Evolutionary conservation across 257 asterid genomes (phyloP).

Genomic region (Craterostigma plantagineum): DNA sequence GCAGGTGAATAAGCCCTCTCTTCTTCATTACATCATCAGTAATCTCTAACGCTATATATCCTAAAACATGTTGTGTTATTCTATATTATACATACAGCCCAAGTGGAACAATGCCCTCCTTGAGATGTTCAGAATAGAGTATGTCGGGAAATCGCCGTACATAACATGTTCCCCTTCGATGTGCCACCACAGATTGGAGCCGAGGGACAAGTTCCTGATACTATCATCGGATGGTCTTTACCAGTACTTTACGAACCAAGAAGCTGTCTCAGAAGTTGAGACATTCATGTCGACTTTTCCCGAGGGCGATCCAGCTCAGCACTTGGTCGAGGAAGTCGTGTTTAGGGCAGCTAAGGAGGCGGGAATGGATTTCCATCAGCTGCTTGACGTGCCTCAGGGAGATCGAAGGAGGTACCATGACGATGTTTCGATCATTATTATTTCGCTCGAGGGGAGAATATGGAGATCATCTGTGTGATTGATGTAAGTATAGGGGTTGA

Average conservation of each 20-base stretch:
- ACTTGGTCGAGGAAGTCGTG: constrained; percentile 79
- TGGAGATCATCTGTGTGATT: constrained; percentile 68
- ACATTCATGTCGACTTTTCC: constrained; percentile 64
- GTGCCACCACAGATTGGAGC: constrained; percentile 58
- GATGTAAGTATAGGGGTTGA: not conserved
- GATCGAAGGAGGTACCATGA: constrained; percentile 78
- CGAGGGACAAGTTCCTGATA: constrained; percentile 66
- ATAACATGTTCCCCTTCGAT: constrained; percentile 60
- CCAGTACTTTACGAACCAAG: constrained; percentile 84
- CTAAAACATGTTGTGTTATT: not conserved
- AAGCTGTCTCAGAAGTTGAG: constrained; percentile 82
- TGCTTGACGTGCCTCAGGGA: constrained; percentile 15
- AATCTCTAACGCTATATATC: too few relatives aligned
- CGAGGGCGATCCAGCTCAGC: constrained; percentile 98
- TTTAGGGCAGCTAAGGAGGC: constrained; percentile 98
- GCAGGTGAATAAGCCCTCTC: constrained; percentile 26
- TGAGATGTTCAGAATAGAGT: constrained; percentile 77
- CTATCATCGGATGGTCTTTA: constrained; percentile 92
- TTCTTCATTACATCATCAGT: too few relatives aligned
- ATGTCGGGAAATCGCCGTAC: constrained; percentile 63
- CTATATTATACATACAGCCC: constrained; percentile 52
- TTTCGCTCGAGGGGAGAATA: constrained; percentile 86
- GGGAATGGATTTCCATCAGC: constrained; percentile 22
- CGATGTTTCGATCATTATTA: constrained; percentile 74
- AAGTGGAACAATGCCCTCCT: constrained; percentile 86